A percentile compares a stretch with the other conserved stretches of the same genome.
These are phyloP conservation scores for Alternaria gaisen DNA, from an alignment of 2,329 filamentous ascomycete species.

Conservation along the genomic window DNA sequence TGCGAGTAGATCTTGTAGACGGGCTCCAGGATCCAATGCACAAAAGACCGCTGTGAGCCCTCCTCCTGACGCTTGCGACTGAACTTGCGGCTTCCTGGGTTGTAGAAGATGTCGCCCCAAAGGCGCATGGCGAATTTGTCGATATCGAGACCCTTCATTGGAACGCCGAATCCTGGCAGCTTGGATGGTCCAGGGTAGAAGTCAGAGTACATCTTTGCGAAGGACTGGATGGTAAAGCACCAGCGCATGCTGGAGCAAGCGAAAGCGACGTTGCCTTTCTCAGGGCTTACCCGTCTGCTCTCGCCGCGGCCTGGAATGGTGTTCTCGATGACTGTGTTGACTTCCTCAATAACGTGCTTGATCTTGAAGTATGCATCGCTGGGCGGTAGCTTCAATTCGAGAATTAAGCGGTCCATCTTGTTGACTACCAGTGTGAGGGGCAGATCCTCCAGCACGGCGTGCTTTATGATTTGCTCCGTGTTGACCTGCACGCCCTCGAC, in stretches of 20 bases:
- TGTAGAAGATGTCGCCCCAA: slow-evolving; percentile 98
- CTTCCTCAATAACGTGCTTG: slow-evolving; percentile 97
- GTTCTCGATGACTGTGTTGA: slow-evolving; percentile 94
- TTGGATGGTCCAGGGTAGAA: slow-evolving; percentile 71
- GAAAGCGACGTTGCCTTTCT: slow-evolving; percentile 98
- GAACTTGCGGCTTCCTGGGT: slow-evolving; percentile 88
- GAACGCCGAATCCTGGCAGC: slow-evolving; percentile 45
- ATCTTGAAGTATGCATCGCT: slow-evolving; percentile 98
- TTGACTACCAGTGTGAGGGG: slow-evolving; percentile 92
- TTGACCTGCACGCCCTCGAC: slow-evolving; percentile 99
- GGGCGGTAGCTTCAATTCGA: slow-evolving; percentile 93
- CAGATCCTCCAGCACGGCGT: slow-evolving; percentile 88
- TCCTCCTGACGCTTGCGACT: slow-evolving; percentile 87
- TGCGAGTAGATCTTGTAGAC: slow-evolving; percentile 98
- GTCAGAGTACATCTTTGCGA: slow-evolving; percentile 95
- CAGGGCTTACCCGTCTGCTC: slow-evolving; percentile 83
- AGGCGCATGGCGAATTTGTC: slow-evolving; percentile 84
- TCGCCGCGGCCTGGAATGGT: slow-evolving; percentile 83
- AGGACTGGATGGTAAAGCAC: slow-evolving; percentile 95
- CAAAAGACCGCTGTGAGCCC: slow-evolving; percentile 82
- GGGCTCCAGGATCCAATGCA: slow-evolving; percentile 93
- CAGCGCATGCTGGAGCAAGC: slow-evolving; percentile 92
- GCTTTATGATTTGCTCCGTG: slow-evolving; percentile 96
- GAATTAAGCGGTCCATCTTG: slow-evolving; percentile 94
- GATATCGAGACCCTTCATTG: slow-evolving; percentile 66